These are phyloP conservation scores for Coniferiporia weirii DNA, from an alignment of 1,284 basidiomycete genomes.

Conservation along the genomic window DNA sequence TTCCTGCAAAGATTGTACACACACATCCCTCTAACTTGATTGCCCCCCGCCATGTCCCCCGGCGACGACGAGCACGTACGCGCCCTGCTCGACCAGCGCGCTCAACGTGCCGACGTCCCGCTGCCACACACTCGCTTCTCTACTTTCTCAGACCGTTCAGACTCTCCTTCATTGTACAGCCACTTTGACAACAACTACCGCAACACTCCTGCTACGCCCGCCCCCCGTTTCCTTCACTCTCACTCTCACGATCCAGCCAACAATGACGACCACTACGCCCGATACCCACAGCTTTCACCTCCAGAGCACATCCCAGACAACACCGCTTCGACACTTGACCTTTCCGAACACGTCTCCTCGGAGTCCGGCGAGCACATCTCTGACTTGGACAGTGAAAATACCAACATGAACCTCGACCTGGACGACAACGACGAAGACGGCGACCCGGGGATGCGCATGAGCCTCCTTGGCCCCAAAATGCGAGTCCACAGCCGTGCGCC, in stretches of 20 bases:
- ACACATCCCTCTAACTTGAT: slow-evolving; percentile 17
- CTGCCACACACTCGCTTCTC: slow-evolving; percentile 41
- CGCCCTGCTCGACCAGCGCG: slow-evolving; percentile 50
- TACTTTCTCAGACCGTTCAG: slow-evolving; percentile 50
- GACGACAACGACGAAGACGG: slow-evolving; percentile 28
- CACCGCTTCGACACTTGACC: slow-evolving; percentile 48
- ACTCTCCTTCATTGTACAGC: slow-evolving; percentile 66
- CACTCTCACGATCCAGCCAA: slow-evolving; percentile 23
- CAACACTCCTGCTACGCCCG: slow-evolving; percentile 25
- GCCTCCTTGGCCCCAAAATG: slow-evolving; percentile 72
- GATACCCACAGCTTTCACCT: slow-evolving; percentile 26
- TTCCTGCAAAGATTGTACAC: background rate
- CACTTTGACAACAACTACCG: slow-evolving; percentile 45
- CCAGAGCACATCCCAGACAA: slow-evolving; percentile 43
- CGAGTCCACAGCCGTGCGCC: slow-evolving; percentile 73
- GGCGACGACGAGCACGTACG: slow-evolving; percentile 44
- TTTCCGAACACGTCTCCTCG: slow-evolving; percentile 46
- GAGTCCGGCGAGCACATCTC: slow-evolving; percentile 14
- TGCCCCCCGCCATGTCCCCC: slow-evolving; percentile 16
- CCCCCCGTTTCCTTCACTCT: slow-evolving; percentile 27
- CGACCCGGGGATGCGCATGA: slow-evolving; percentile 45
- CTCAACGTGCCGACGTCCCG: slow-evolving; percentile 39
- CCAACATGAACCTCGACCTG: slow-evolving; percentile 28
- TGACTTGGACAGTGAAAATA: slow-evolving; percentile 26
- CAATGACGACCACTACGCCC: slow-evolving; percentile 20